Percentiles rank a stretch among this genome's conserved stretches.
phyloP scores from a whole-genome alignment of 371 early-diverging fungal genomes.

The Mucor ambiguus region DNA sequence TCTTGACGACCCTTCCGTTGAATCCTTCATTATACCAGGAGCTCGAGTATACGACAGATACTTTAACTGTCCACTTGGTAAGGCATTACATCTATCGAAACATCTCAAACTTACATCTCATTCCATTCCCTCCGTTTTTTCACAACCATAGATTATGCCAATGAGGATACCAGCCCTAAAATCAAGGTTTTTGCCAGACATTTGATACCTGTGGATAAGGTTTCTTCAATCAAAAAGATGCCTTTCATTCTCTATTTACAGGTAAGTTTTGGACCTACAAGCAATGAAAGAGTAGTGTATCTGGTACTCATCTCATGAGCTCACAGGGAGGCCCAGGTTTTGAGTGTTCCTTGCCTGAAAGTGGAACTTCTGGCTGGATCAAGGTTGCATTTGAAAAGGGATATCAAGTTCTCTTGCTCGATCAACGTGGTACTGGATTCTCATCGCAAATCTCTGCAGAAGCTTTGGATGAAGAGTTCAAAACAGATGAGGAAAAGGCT shows the following conservation, averaged over 20 bases:
- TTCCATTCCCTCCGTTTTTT: not conserved
- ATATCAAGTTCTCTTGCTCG: conserved; percentile 69
- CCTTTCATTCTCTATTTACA: conserved; percentile 67
- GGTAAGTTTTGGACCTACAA: conserved; percentile 26
- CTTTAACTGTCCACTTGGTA: conserved; percentile 61
- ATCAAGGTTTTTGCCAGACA: conserved; percentile 64
- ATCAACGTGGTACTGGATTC: conserved; percentile 77
- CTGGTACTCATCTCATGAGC: not conserved
- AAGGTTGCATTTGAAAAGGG: conserved; percentile 64
- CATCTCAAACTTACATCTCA: not conserved
- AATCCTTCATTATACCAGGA: conserved; percentile 58
- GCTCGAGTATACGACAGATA: conserved; percentile 63
- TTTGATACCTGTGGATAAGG: conserved; percentile 55
- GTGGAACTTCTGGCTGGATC: conserved; percentile 63
- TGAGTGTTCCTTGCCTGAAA: conserved; percentile 52
- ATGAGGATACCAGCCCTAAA: conserved; percentile 27
- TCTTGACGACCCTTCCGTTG: conserved; percentile 44
- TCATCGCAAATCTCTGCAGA: conserved; percentile 67
- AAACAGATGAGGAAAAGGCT: conserved; percentile 57
- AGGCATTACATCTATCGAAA: not conserved
- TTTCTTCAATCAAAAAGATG: conserved; percentile 44
- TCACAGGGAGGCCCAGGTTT: conserved; percentile 65
- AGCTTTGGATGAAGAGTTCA: conserved; percentile 39
- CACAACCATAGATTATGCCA: conserved; percentile 39
- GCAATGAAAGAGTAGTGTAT: not conserved